A percentile compares a stretch with the other conserved stretches of the same genome.
Conservation (phyloP, 768 basidiomycete genomes). For the Pleurotus sapidus region DNA sequence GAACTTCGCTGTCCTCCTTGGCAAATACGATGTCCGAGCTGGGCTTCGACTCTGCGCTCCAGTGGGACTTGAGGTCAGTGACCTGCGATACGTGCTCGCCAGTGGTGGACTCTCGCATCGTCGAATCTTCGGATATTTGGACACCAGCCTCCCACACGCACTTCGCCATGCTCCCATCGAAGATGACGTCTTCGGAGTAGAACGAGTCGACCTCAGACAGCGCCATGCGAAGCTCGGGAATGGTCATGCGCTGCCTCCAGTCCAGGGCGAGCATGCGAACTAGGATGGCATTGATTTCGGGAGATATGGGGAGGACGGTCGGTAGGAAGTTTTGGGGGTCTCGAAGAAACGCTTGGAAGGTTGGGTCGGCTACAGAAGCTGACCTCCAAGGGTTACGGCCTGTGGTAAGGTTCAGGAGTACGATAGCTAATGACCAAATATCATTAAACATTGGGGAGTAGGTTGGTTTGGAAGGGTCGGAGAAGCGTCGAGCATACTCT, state of each 20-base stretch:
- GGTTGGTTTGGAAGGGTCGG: constrained; percentile 36
- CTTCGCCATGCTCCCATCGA: constrained; percentile 78
- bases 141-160: constrained; percentile 76
- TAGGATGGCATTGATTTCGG: constrained; percentile 69
- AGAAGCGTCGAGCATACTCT: constrained; percentile 36
- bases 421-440: constrained; percentile 95
- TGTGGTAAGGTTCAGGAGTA: constrained; percentile 92
- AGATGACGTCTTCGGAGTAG: constrained; percentile 72
- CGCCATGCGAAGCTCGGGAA: constrained; percentile 52
- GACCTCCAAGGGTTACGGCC: constrained; percentile 97
- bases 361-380: constrained; percentile 77
- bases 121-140: constrained; percentile 56
- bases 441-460: constrained; percentile 92
- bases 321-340: constrained; percentile 80
- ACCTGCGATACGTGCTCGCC: constrained; percentile 30
- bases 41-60: constrained; percentile 59
- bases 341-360: constrained; percentile 84
- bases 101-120: constrained; percentile 39
- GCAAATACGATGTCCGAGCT: constrained; percentile 46
- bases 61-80: constrained; percentile 43
- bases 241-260: constrained; percentile 53
- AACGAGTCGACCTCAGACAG: constrained; percentile 59
- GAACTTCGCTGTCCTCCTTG: constrained; percentile 18
- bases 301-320: constrained; percentile 78
- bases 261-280: constrained; percentile 72